Base-by-base conservation (phyloP, 164 flowering plant species). In the Chloranthus sessilifolius region DNA sequence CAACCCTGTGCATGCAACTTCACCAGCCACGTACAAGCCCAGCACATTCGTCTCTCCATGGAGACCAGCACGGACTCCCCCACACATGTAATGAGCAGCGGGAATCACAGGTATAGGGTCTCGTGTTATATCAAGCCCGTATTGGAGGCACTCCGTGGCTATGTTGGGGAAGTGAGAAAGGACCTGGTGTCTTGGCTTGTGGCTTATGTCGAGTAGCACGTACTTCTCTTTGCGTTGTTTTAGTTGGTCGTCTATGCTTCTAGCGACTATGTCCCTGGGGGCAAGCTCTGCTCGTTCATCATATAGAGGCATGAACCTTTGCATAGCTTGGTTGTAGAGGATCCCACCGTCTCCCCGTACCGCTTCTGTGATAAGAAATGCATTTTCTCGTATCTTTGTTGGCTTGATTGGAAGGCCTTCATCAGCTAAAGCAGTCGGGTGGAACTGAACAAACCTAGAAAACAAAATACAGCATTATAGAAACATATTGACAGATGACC, bases 71-170 rank as follows among this genome's bases (percentile, higher is more conserved):
- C 91, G 99, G 33, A 92, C 95, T 10, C 99, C 99, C 1, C 99
- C 99, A 58, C 99, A 92, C 94, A 92, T 85, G 73, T 92, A 92
- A 66, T 92, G 99, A 24, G 99, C 99, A 36, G 99, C 99, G 11
- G 99, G 99, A 28, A 88, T 96, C 15, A 92, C 96, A 0, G 99
- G 99, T 22, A 92, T 88, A 30, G 99, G 95, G 40, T 83, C 72
- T 7, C 63, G 53, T 14, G 96, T 92, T 41, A 92, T 92, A 64
- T 92, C 99, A 20, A 92, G 59, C 39, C 96, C 99, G 43, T 75
- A 55, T n/a, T 47, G 58, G 46, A 88, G 88, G 67, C 99, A 92
- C 69, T 88, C 95, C 5, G 91, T 76, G n/a, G 99, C 96, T 45
- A 92, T 77, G 74, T 86, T 83, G 52, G 99, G 99, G 71, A 92